phyloP scores from a whole-genome alignment of 768 basidiomycete genomes.

The Leccinum imitatum region DNA sequence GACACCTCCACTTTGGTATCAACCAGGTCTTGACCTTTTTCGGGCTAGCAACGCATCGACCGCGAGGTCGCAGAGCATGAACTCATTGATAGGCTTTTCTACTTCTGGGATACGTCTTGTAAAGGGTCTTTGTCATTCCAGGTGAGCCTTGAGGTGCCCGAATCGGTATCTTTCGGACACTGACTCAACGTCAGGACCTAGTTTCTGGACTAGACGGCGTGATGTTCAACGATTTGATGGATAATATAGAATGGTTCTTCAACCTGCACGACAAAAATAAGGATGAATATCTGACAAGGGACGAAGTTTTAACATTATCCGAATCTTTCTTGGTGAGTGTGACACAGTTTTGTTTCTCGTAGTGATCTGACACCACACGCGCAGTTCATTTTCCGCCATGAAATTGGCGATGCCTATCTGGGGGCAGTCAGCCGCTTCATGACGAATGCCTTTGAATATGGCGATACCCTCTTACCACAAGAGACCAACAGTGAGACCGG shows the following conservation, averaged over 20 bases:
- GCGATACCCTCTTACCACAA: conserved; percentile 80
- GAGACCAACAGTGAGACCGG: conserved; percentile 33
- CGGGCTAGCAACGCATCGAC: conserved; percentile 75
- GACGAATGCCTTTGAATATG: conserved; percentile 98
- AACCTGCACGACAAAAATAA: conserved; percentile 94
- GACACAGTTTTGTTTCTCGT: not conserved
- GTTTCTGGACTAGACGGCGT: conserved; percentile 87
- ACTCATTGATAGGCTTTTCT: conserved; percentile 90
- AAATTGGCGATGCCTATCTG: conserved; percentile 93
- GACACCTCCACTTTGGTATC: conserved; percentile 1
- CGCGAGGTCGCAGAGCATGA: conserved; percentile 94
- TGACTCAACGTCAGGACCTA: conserved; percentile 60
- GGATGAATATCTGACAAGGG: conserved; percentile 93
- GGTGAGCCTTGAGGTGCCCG: conserved; percentile 39
- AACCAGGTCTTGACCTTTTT: conserved; percentile 4
- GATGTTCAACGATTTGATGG: conserved; percentile 97
- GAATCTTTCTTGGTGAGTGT: conserved; percentile 80
- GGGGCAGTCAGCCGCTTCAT: conserved; percentile 97
- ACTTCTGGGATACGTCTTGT: conserved; percentile 84
- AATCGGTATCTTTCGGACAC: not conserved
- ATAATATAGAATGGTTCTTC: conserved; percentile 99
- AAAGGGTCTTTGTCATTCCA: conserved; percentile 88
- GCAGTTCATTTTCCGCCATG: conserved; percentile 97
- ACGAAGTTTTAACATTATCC: conserved; percentile 92
- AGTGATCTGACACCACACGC: conserved; percentile 5